Evolutionary conservation across 2,329 filamentous ascomycete genomes (phyloP), one percentile per base, ranked within the genome.

Genomic region (Cordyceps javanica): DNA sequence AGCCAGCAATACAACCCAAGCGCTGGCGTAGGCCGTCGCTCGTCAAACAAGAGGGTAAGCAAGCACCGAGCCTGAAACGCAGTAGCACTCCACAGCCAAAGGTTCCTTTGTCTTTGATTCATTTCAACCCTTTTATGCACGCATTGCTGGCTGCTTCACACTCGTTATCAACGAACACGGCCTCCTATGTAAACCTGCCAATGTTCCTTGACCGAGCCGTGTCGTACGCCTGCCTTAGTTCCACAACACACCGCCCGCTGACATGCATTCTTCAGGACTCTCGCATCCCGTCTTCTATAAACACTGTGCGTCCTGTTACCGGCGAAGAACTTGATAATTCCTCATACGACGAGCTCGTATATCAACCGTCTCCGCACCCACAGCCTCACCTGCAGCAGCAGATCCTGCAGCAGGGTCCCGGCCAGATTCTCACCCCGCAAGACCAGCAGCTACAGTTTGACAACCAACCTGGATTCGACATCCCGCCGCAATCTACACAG

Each of bases 21-120:
- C 59, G 62, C 70, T 49, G 76, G 76, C 52, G 69, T 84, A 49
- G 74, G 70, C 62, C 82, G 82, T 62, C 75, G 80, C 63, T 75
- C 78, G 32, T 86, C 83, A 45, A 85, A 26, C 57, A 59, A 82
- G 73, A 76, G 82, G 65, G 72, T 79, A 68, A 80, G 79, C 75
- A 68, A 80, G 79, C 76, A 75, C 78, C 61, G 69, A 23, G 13
- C 16, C 52, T 30, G 52, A 55, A 45, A 41, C 44, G 25, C 44
- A 30, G 9, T 7, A 10, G 34, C 44, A 32, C 44, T 49, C 25
- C 26, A 32, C 41, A 9, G 6, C 19, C 26, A 30, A 28, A 36
- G 16, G 13, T 34, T 21, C 16, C 5, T 13, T 25, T 25, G 28
- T 5, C 11, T n/a, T 46, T 19, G 21, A 26, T 28, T 38, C 21